Evolutionary conservation across 1,284 basidiomycete genomes (phyloP).

Genomic region (Austropuccinia psidii): DNA sequence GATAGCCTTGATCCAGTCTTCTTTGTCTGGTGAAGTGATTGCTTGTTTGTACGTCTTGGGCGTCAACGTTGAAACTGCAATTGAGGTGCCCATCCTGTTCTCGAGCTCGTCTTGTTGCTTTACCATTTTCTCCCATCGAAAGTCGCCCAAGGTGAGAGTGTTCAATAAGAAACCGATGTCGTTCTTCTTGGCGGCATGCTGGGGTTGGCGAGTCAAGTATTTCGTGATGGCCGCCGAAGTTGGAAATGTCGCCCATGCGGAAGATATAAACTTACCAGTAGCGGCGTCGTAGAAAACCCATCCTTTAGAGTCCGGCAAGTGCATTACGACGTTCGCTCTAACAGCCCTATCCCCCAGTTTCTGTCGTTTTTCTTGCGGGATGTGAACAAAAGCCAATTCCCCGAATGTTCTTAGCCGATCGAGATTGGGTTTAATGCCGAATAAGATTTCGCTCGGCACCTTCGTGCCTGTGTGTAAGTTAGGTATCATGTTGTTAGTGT

Average conservation of each 20-base stretch:
- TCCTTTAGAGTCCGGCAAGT: neutral
- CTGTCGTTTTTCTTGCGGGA: no score
- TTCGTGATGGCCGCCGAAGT: no score
- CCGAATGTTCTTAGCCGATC: slow-evolving; percentile 7
- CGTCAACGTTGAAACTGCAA: no score
- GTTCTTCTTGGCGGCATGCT: no score
- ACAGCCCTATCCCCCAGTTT: neutral
- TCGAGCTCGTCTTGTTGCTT: no score
- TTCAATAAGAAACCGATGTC: no score
- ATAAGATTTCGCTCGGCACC: slow-evolving; percentile 1
- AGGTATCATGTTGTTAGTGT: slow-evolving; percentile 5
- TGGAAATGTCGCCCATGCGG: no score
- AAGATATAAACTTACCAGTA: no score
- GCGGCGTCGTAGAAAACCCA: slow-evolving; percentile 21
- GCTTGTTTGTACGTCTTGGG: neutral
- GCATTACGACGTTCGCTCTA: neutral
- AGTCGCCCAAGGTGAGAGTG: no score
- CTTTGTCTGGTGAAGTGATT: neutral
- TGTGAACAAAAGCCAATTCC: slow-evolving; percentile 17
- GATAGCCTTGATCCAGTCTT: neutral
- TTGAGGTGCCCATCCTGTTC: no score
- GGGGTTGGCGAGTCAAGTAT: no score
- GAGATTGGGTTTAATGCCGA: neutral
- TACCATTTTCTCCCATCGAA: no score
- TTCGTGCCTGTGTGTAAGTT: slow-evolving; percentile 10